These are phyloP conservation scores for Blumeria hordei DNA, from an alignment of 2,329 filamentous ascomycete species.

Conservation along the genomic window DNA sequence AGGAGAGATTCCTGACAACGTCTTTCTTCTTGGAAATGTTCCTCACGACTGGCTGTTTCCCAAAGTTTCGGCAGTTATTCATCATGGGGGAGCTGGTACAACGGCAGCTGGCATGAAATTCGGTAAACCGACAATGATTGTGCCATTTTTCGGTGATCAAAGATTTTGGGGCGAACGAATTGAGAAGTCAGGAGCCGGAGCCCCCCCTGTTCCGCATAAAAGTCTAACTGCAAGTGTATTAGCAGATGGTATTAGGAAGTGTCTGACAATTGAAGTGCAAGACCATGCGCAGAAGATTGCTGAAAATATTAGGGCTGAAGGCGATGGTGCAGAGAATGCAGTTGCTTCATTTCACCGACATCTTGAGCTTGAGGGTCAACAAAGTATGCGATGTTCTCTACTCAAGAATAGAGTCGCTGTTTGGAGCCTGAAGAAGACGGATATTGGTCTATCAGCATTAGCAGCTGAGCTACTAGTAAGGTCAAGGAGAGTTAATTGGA, in stretches of 20 bases:
- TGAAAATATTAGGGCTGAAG: conserved; percentile 31
- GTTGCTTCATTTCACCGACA: conserved; percentile 41
- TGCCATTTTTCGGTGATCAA: conserved; percentile 62
- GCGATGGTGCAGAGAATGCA: conserved; percentile 46
- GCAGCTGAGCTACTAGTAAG: conserved; percentile 41
- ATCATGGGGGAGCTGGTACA: conserved; percentile 58
- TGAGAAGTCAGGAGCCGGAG: conserved; percentile 35
- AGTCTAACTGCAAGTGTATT: conserved; percentile 35
- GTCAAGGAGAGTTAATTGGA: conserved; percentile 36
- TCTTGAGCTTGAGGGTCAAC: conserved; percentile 25
- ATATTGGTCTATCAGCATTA: conserved; percentile 33
- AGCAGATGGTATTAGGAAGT: conserved; percentile 45
- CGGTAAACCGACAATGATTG: conserved; percentile 48
- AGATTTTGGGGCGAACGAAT: conserved; percentile 58
- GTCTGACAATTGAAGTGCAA: conserved; percentile 34
- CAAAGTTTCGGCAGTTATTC: conserved; percentile 38
- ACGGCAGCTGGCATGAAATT: conserved; percentile 51
- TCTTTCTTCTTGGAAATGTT: conserved; percentile 50
- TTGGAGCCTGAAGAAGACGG: conserved; percentile 39
- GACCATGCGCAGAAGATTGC: conserved; percentile 34
- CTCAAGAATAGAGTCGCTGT: conserved; percentile 36
- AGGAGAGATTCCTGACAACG: conserved; percentile 31
- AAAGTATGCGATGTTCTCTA: conserved; percentile 40
- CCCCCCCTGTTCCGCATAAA: conserved; percentile 44
- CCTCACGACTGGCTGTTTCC: conserved; percentile 62